A percentile compares a stretch with the other conserved stretches of the same genome.
Conservation (phyloP, 108 stramenopile species). For the Discostella pseudostelligera region DNA sequence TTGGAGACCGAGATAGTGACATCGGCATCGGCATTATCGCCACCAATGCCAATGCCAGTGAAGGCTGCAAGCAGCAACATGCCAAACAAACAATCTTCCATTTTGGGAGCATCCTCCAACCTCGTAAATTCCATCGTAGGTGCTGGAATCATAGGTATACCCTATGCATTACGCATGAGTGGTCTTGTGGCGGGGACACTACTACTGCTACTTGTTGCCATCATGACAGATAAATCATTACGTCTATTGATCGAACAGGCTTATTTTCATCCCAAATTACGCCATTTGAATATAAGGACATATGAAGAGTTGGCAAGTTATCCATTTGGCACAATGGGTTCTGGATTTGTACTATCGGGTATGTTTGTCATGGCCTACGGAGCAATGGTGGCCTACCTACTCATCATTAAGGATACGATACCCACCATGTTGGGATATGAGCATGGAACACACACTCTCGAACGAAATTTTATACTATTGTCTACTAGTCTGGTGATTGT, state of each 20-base stretch:
- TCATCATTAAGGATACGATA: conserved; percentile 83
- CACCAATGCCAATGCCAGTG: no score
- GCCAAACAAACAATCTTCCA: conserved; percentile 62
- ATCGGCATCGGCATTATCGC: no score
- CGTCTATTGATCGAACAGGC: conserved; percentile 76
- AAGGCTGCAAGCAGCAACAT: neutral
- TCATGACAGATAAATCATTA: conserved; percentile 71
- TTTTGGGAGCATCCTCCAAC: conserved; percentile 69
- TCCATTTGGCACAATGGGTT: conserved; percentile 61
- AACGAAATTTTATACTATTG: conserved; percentile 60
- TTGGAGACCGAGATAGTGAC: no score
- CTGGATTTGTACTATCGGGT: conserved; percentile 54
- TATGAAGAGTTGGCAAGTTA: conserved; percentile 68
- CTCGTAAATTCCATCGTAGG: conserved; percentile 85
- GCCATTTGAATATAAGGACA: conserved; percentile 49
- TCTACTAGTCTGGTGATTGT: conserved; percentile 53
- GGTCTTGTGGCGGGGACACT: conserved; percentile 68
- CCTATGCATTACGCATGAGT: conserved; percentile 64
- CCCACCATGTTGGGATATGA: conserved; percentile 64
- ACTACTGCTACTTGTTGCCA: conserved; percentile 57
- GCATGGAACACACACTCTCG: conserved; percentile 45
- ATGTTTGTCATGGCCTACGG: conserved; percentile 85
- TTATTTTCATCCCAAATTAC: conserved; percentile 61
- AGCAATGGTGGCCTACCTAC: conserved; percentile 83
- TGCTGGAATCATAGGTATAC: conserved; percentile 87